A percentile compares a stretch with the other conserved stretches of the same genome.
Conservation (phyloP, 768 basidiomycete species). For the Exsudoporus frostii region DNA sequence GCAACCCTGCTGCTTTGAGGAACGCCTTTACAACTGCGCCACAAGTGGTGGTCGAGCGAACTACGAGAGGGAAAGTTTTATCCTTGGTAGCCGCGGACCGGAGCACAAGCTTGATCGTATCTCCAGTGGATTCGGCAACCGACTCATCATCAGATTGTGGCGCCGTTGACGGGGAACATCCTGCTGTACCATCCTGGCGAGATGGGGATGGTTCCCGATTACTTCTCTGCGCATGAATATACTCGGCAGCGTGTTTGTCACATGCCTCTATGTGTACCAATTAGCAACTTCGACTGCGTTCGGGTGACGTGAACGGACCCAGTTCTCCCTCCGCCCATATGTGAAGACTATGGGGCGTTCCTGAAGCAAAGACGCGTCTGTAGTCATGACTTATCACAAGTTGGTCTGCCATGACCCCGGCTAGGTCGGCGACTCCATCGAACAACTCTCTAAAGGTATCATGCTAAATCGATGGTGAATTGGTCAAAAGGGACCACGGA, state of each 20-base stretch:
- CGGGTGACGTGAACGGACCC: conserved; percentile 39
- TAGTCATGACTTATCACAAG: conserved; percentile 61
- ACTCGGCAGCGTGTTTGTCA: conserved; percentile 59
- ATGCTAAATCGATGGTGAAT: conserved; percentile 38
- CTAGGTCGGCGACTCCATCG: conserved; percentile 63
- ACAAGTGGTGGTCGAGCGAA: conserved; percentile 73
- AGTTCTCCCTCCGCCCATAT: conserved; percentile 70
- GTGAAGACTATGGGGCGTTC: conserved; percentile 60
- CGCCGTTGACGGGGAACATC: conserved; percentile 16
- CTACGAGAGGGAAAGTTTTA: conserved; percentile 60
- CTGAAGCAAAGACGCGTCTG: conserved; percentile 65
- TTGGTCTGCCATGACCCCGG: conserved; percentile 44
- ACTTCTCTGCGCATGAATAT: conserved; percentile 45
- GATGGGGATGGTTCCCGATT: conserved; percentile 26
- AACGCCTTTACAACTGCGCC: conserved; percentile 74
- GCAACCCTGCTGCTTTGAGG: conserved; percentile 62
- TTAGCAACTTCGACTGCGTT: conserved; percentile 7
- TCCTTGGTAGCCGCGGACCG: conserved; percentile 50
- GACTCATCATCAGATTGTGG: conserved; percentile 28
- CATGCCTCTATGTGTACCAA: conserved; percentile 52
- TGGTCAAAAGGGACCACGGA: neutral
- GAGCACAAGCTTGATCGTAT: conserved; percentile 63
- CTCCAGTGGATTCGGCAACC: conserved; percentile 38
- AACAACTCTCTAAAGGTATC: conserved; percentile 65
- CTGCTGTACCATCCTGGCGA: neutral